Base-by-base conservation (phyloP, 208 protist genomes). In the Wallacemonas sp. region DNA sequence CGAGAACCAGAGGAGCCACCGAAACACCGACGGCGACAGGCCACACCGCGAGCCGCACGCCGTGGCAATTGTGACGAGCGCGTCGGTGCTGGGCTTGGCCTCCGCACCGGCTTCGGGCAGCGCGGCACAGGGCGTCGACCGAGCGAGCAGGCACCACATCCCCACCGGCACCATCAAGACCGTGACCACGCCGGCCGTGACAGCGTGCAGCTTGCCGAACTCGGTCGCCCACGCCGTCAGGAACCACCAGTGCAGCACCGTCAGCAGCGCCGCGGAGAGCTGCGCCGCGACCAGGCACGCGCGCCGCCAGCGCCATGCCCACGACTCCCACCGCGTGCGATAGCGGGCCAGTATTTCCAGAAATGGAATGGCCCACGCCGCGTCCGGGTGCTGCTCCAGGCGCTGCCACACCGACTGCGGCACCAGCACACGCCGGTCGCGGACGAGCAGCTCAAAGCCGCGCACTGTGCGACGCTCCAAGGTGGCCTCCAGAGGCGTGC, bases 241-340 rank as follows among this genome's bases (percentile, higher is more conserved):
- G 52, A 59, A 59, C 18, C 8, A 59, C 52, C 52, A 59, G 22
- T 59, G 52, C 31, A 59, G 52, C 8, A 59, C 52, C 31, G 52
- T 68, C 5, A 73, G 41, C n/a, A 64, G 72, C 4, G 72, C 3
- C 32, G 57, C 32, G 36, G 28, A 42, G 54, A 57, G 23, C 2
- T 66, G 42, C 0, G 64, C 62, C 7, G 62, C 31, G 55, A 54
- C n/a, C 20, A 65, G 23, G 42, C 77, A 83, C 41, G 26, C 61
- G 3, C 72, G 72, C 3, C 77, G 77, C 72, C 72, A 76, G 14
- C 59, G 59, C 77, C 77, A 83, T 22, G 63, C 68, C 67, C 67
- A 79, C 12, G 72, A 70, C 54, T 83, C 77, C 72, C 72, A 78
- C 36, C 64, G 59, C 7, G 11, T 32, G 5, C 67, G 72, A 32